phyloP scores from a whole-genome alignment of 805 yeast genomes.

The Pichia deserticola region DNA sequence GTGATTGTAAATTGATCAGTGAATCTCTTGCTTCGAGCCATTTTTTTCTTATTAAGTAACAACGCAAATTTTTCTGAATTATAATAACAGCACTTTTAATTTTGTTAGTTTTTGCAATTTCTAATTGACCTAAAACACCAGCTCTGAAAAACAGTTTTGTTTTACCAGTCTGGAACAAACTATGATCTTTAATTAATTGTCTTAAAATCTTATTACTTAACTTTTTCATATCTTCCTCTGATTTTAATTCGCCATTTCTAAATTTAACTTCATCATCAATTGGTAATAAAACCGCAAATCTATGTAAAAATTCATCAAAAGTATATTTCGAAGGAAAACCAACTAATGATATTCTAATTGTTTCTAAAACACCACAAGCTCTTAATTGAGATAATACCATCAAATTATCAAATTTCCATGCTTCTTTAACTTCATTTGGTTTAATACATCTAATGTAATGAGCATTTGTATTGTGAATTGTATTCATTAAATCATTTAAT shows the following conservation, averaged over 20 bases:
- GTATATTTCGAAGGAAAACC: constrained; percentile 98
- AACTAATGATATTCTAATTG: constrained; percentile 92
- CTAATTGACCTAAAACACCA: constrained; percentile 89
- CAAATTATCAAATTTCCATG: constrained; percentile 91
- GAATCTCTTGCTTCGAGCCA: constrained; percentile 50
- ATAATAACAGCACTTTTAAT: constrained; percentile 70
- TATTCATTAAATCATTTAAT: constrained; percentile 83
- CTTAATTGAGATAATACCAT: constrained; percentile 93
- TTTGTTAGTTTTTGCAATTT: constrained; percentile 73
- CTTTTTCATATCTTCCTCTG: constrained; percentile 47
- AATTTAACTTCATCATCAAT: constrained; percentile 59
- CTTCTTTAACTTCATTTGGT: constrained; percentile 87
- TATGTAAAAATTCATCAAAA: constrained; percentile 81
- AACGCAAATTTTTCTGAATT: constrained; percentile 77
- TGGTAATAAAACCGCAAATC: constrained; percentile 74
- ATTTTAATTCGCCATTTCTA: constrained; percentile 41
- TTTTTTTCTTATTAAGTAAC: constrained; percentile 49
- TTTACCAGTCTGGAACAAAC: constrained; percentile 81
- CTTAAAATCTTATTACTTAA: constrained; percentile 62
- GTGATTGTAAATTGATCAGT: constrained; percentile 50
- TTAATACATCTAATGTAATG: constrained; percentile 96
- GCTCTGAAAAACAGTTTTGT: constrained; percentile 93
- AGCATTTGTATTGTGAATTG: constrained; percentile 88
- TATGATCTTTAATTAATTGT: constrained; percentile 51
- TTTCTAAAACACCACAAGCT: constrained; percentile 97